These are phyloP conservation scores for Neocallimastix lanati DNA, from an alignment of 192 early-diverging fungal species.

Conservation along the genomic window DNA sequence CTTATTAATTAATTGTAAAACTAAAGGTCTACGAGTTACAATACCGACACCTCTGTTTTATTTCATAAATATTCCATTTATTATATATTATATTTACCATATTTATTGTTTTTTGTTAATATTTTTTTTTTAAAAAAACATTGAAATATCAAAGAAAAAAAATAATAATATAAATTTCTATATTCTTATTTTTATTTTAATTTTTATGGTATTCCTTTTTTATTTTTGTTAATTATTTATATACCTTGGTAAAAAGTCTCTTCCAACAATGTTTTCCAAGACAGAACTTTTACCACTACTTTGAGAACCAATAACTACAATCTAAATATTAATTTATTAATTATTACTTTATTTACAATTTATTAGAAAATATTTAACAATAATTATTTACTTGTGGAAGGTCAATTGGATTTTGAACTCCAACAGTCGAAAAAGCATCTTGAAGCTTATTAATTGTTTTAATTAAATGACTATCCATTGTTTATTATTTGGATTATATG, in stretches of 20 bases:
- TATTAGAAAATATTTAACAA: too few species aligned
- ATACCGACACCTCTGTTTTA: slow-evolving; percentile 61
- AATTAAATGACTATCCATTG: slow-evolving; percentile 36
- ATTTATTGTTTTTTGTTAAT: too few species aligned
- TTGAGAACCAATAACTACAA: slow-evolving; percentile 72
- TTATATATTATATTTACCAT: background rate
- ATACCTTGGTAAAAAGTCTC: slow-evolving; percentile 72
- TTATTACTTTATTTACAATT: too few species aligned
- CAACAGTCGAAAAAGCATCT: slow-evolving; percentile 71
- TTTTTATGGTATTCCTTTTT: too few species aligned
- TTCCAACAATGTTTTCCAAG: slow-evolving; percentile 91
- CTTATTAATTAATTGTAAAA: slow-evolving; percentile 58
- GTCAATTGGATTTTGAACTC: slow-evolving; percentile 76
- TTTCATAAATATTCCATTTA: slow-evolving; percentile 7
- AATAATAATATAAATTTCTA: too few species aligned
- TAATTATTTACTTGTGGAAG: slow-evolving; percentile 35
- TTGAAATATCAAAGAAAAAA: too few species aligned
- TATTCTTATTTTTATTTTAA: too few species aligned
- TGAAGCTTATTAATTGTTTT: slow-evolving; percentile 67
- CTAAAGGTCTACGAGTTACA: slow-evolving; percentile 66
- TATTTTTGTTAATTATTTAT: too few species aligned
- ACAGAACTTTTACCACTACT: slow-evolving; percentile 93
- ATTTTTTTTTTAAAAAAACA: too few species aligned
- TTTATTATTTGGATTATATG: background rate
- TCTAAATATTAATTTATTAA: too few species aligned